Conservation (phyloP, 2,329 filamentous ascomycete species). For the Mollisia scopiformis region DNA sequence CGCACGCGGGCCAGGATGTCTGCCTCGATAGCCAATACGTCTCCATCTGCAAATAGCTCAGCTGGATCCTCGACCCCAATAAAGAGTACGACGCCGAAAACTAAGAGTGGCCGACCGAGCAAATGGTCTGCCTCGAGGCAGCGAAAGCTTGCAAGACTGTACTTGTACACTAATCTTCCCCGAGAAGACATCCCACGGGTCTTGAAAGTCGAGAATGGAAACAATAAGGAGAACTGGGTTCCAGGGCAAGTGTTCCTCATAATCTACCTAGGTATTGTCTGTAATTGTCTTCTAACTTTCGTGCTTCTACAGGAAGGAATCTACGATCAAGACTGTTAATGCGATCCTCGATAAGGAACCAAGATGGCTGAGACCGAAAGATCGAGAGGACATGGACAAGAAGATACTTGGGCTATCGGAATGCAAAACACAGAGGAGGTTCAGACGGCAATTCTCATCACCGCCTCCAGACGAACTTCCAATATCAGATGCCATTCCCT, state of each 20-base stretch:
- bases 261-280: too few species aligned
- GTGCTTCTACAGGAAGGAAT: conserved; percentile 51
- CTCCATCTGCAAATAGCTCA: too few species aligned
- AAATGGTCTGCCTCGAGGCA: conserved; percentile 57
- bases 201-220: conserved; percentile 47
- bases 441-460: conserved; percentile 23
- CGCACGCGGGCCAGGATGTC: too few species aligned
- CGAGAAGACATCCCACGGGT: conserved; percentile 53
- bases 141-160: conserved; percentile 57
- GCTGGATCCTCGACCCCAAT: neutral
- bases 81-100: neutral
- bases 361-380: conserved; percentile 57
- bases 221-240: conserved; percentile 39
- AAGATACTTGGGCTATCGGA: conserved; percentile 40
- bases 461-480: too few species aligned
- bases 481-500: too few species aligned
- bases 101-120: conserved; percentile 56
- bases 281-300: too few species aligned
- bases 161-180: conserved; percentile 57
- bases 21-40: too few species aligned
- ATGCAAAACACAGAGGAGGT: conserved; percentile 34
- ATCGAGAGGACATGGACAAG: conserved; percentile 52
- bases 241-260: conserved; percentile 53
- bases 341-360: conserved; percentile 60
- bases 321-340: conserved; percentile 61